A percentile compares a stretch with the other conserved stretches of the same genome.
Conservation (phyloP, 2,329 filamentous ascomycete species). For the Didymella keratinophila region DNA sequence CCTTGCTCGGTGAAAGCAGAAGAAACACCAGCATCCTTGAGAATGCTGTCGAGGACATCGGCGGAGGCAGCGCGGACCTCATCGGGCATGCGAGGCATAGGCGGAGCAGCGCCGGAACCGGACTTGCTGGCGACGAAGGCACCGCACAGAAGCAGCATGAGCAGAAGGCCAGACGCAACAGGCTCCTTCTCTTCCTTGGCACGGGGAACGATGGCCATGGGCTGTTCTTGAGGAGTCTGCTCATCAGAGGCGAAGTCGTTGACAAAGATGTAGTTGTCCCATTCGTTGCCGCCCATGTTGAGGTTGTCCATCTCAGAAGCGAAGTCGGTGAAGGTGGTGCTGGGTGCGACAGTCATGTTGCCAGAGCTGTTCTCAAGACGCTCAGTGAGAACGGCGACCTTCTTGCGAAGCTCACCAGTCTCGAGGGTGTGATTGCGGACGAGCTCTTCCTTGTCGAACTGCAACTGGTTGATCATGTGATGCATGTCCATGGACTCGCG, state of each 20-base stretch:
- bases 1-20: slow-evolving; percentile 48
- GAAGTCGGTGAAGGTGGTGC: slow-evolving; percentile 71
- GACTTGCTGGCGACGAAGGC: slow-evolving; percentile 94
- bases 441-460: slow-evolving; percentile 90
- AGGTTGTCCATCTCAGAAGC: slow-evolving; percentile 86
- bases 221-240: slow-evolving; percentile 46
- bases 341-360: slow-evolving; percentile 59
- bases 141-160: slow-evolving; percentile 96
- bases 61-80: slow-evolving; percentile 81
- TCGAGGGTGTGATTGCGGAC: slow-evolving; percentile 88
- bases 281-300: slow-evolving; percentile 76
- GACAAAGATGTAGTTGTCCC: slow-evolving; percentile 83
- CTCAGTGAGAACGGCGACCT: slow-evolving; percentile 82
- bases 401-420: slow-evolving; percentile 89
- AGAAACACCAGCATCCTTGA: slow-evolving; percentile 77
- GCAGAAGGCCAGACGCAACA: slow-evolving; percentile 81
- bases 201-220: slow-evolving; percentile 53
- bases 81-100: slow-evolving; percentile 79
- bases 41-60: slow-evolving; percentile 78
- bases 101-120: slow-evolving; percentile 71
- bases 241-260: slow-evolving; percentile 72
- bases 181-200: slow-evolving; percentile 62
- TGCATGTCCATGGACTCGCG: slow-evolving; percentile 77
- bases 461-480: slow-evolving; percentile 77
- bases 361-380: slow-evolving; percentile 66